Base-by-base conservation (phyloP, 1,284 basidiomycete genomes). In the Polyporus tsugae region DNA sequence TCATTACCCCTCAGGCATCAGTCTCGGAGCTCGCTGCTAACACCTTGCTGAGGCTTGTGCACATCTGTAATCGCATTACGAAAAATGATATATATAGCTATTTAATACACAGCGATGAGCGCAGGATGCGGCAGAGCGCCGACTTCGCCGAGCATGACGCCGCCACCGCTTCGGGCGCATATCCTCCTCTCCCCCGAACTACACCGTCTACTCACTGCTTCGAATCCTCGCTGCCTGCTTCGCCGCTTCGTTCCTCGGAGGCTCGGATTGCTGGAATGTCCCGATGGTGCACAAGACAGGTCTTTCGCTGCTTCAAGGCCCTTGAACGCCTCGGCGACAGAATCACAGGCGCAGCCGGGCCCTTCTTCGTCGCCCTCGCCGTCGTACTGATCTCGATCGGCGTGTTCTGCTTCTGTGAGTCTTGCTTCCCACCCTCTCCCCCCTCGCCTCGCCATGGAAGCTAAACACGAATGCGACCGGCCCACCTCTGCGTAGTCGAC, bases 331-430 rank as follows among this genome's bases (percentile, higher is more conserved):
- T 83, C 59, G 95, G 89, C 5, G 95, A 98, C 80, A 85, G 86
- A 76, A 73, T 97, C 52, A 98, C 95, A 0, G 95, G 96, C 67
- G 91, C 92, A 62, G 96, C 95, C 17, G 97, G 97, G 0, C 96
- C 96, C 0, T 87, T 93, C 74, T 99, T 99, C 79, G 88, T 99
- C 62, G 86, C 81, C 0, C 82, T 96, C 33, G 96, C 95, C 17
- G 84, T 91, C 72, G 73, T 89, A 6, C 85, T 99, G 55, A 89
- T 97, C 46, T 80, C 84, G 3, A 77, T 85, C 0, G 95, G 95
- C 33, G 84, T 88, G 0, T 74, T 95, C 70, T 91, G 89, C 70
- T 99, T 98, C 79, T 96, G 95, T 97, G 75, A 80, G 68, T 61
- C 41, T 35, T n/a, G 4, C 19, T 29, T 36, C 6, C 33, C 58